Base-by-base conservation (phyloP, 192 early-diverging fungal species). In the Coemansia sp. region DNA sequence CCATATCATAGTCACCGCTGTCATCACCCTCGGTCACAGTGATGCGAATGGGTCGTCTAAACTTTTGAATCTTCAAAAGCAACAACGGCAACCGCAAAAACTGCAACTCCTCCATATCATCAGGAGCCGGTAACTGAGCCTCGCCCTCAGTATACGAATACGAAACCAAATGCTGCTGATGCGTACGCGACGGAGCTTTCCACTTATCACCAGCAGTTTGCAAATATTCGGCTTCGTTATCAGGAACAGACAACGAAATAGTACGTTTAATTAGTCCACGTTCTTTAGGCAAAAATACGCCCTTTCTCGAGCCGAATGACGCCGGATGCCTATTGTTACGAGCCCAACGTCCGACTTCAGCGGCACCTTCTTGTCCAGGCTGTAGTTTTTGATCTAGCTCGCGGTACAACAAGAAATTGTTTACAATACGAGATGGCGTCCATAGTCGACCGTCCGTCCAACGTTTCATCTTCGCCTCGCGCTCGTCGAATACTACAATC, bases 401-500 rank as follows among this genome's bases (percentile, higher is more conserved):
- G 57, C 91, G 89, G 81, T 94, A 94, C 49, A 93, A 81, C 43
- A 94, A 72, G 67, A 93, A 94, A 60, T 92, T 92, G 63, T 90
- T 90, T 32, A 91, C 74, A 30, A 94, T 92, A 30, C 93, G 88
- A 16, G 92, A 93, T 10, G 93, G 93, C 37, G 91, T 91, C 93
- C 93, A 94, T 17, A 87, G 76, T 8, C 89, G 84, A 6, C 92
- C 92, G 60, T 94, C 93, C 3, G 94, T 95, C 94, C 94, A 96
- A 21, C 94, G 85, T 75, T 92, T 92, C 79, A 94, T 93, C 6
- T 89, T 88, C 40, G 89, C 89, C 69, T 93, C 91, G 59, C 87
- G 82, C 78, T 95, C 93, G 69, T 94, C 90, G 85, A 93, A 95
- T 44, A 95, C 90, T 46, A 94, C 90, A n/a, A 94, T 86, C 4